Base-by-base conservation (phyloP, 768 basidiomycete genomes). In the Tylopilus vinaceipallidus region DNA sequence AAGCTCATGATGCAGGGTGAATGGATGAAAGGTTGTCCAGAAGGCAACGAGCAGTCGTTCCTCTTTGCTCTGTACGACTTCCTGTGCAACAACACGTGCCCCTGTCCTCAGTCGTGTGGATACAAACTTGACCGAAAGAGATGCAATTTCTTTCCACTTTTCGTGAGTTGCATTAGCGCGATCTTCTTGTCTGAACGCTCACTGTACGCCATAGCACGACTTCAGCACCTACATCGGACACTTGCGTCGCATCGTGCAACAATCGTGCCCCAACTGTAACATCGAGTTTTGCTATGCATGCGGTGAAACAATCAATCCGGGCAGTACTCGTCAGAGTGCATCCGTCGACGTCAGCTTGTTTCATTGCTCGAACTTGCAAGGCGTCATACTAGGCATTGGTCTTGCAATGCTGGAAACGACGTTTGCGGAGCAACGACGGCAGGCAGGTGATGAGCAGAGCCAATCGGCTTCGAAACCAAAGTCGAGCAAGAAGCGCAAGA, bases 1-100 rank as follows among this genome's bases (percentile, higher is more conserved):
- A 80, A 80, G 55, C 71, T 94, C 34, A 83, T 95, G 80, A 84
- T 84, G 19, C 88, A 91, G 67, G 91, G 90, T 23, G 85, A 94
- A 63, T 97, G 92, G 92, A 97, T 97, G 94, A 91, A 89, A 65
- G 94, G 94, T 17, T 97, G 94, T 68, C 93, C 94, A 0, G 93
- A 95, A 66, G 91, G 89, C 44, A 84, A 86, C 60, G 93, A 97
- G 66, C 93, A 97, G 63, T 82, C 82, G 50, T 88, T 88, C 70
- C 73, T 97, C 44, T 97, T 97, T 70, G 79, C 83, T 55, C 78
- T 93, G 26, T 95, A 93, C 66, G 79, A 83, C 40, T 78, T 87
- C 55, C 75, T 95, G 44, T 79, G 76, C 57, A 77, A 79, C 44
- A 82, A 81, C 2, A 64, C 72, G 48, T 84, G 85, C 59, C 64